Percentiles rank a stretch among this genome's conserved stretches.
phyloP scores from a whole-genome alignment of 164 flowering plant genomes.

The Macadamia integrifolia region DNA sequence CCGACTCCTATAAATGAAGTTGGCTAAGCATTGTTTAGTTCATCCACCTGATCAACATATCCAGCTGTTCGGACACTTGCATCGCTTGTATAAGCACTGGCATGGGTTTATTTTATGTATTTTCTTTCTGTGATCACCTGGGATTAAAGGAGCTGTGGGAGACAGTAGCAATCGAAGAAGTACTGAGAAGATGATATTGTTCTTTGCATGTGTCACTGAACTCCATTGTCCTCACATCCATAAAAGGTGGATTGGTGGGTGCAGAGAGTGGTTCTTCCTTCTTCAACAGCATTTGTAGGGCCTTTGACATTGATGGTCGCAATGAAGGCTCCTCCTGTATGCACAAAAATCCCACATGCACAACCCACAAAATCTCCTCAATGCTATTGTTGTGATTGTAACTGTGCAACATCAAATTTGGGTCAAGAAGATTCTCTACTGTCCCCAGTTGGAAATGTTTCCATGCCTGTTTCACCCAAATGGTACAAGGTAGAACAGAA shows the following conservation, averaged over 20 bases:
- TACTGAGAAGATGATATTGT: conserved; percentile 23
- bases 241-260: conserved; percentile 70
- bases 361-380: conserved; percentile 42
- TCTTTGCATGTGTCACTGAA: conserved; percentile 38
- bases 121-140: conserved; percentile 30
- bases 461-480: conserved; percentile 49
- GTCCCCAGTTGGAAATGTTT: conserved; percentile 47
- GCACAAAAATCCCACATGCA: conserved; percentile 81
- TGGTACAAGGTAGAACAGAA: background rate
- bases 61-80: too few relatives aligned
- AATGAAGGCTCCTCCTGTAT: conserved; percentile 62
- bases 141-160: conserved; percentile 55
- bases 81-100: too few relatives aligned
- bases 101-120: too few relatives aligned
- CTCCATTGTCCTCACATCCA: conserved; percentile 65
- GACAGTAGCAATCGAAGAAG: conserved; percentile 46
- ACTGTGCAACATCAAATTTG: conserved; percentile 42
- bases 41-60: too few relatives aligned
- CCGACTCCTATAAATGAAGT: too few relatives aligned
- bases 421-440: conserved; percentile 49
- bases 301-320: conserved; percentile 70
- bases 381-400: conserved; percentile 15
- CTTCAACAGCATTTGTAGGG: conserved; percentile 53
- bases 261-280: conserved; percentile 47
- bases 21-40: too few relatives aligned